phyloP scores from a whole-genome alignment of 441 rosid genomes.

The Flueggea neowawraea region DNA sequence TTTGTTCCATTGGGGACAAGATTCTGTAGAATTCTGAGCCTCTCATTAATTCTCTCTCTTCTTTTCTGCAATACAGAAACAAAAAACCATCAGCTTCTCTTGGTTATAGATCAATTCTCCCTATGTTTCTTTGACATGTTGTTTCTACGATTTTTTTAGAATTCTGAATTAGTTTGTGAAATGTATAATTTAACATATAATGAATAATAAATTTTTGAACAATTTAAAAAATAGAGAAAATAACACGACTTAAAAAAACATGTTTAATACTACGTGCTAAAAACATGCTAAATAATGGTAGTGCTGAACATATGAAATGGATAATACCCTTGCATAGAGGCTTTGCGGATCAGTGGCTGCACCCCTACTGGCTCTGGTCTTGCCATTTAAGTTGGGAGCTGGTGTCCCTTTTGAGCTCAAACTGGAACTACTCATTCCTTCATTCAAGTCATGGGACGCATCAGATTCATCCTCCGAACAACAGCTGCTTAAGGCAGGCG shows the following conservation, averaged over 20 bases:
- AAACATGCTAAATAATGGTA: neutral
- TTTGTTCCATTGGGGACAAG: constrained; percentile 93
- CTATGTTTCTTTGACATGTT: too few relatives aligned
- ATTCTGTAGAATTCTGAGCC: constrained; percentile 66
- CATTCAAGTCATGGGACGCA: constrained; percentile 36
- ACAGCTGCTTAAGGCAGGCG: constrained; percentile 41
- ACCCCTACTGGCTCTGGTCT: constrained; percentile 58
- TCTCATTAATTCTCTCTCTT: constrained; percentile 80
- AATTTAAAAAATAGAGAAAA: too few relatives aligned
- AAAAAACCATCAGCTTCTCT: too few relatives aligned
- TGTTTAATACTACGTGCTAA: too few relatives aligned
- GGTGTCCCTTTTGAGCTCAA: constrained; percentile 27
- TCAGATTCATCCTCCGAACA: constrained; percentile 61
- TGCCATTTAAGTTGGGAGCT: constrained; percentile 46
- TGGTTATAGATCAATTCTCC: too few relatives aligned
- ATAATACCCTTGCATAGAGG: constrained; percentile 65
- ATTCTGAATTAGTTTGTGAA: too few relatives aligned
- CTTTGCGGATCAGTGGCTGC: constrained; percentile 79
- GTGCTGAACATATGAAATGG: neutral
- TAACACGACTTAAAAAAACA: too few relatives aligned
- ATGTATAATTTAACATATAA: too few relatives aligned
- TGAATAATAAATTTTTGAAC: too few relatives aligned
- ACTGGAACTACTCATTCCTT: constrained; percentile 36
- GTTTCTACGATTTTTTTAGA: too few relatives aligned
- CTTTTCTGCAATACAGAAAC: constrained; percentile 49